Evolutionary conservation across 2,329 filamentous ascomycete genomes (phyloP), one percentile per base, ranked within the genome.

Genomic region (Penicillium carneum): DNA sequence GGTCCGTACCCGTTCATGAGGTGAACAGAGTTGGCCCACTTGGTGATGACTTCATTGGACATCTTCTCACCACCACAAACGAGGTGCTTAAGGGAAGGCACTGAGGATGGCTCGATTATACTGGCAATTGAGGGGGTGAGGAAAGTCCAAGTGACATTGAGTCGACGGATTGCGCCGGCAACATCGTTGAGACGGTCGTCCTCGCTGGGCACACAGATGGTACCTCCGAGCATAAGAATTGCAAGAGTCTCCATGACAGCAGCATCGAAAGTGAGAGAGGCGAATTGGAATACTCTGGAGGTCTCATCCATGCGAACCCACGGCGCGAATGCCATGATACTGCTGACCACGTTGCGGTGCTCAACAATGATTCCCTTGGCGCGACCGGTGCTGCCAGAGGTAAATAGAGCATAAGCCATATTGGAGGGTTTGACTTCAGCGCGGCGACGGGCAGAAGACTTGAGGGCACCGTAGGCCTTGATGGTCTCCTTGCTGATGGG

Each of bases 41-140:
- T 84, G 0, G 84, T 81, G 42, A 90, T 86, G 0, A 96, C 90
- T 33, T 87, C 84, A 36, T 87, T 84, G 0, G 90, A 93, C 78
- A 97, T 84, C 1, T 90, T 86, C 75, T 84, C 82, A 41, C 82
- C 82, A 45, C 80, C 81, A 16, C 76, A 73, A 0, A 78, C 73
- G 9, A 84, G 71, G 1, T 76, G 76, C 59, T 82, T 79, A 54
- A 84, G 64, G 5, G 74, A 74, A 59, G 66, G 81, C 36, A 69
- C 80, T 36, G 62, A 77, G 1, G 76, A 73, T 16, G 79, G 78
- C 43, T 79, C 74, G 34, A 81, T 71, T 10, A 80, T 75, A 29
- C 71, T 70, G 10, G 78, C 79, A 43, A 80, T 74, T 0, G 80
- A 79, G 1, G 83, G 82, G 0, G 82, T 84, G 16, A 83, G 68